A percentile compares a stretch with the other conserved stretches of the same genome.
phyloP scores from a whole-genome alignment of 371 early-diverging fungal species.

The Rhizomucor pusillus region DNA sequence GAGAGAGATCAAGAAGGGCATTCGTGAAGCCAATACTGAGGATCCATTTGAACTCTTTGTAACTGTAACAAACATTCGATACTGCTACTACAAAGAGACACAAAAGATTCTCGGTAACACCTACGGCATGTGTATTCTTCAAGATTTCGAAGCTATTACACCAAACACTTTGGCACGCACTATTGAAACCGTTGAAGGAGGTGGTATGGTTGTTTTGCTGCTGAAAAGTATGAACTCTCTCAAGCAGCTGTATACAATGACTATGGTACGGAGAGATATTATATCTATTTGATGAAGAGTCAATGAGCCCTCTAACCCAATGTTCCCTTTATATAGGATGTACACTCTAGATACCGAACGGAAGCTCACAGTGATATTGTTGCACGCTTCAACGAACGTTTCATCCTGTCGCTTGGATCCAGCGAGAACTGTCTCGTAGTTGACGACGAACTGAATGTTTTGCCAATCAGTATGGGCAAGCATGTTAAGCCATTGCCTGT shows the following conservation, averaged over 20 bases:
- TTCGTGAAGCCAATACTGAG: constrained; percentile 86
- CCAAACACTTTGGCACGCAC: constrained; percentile 98
- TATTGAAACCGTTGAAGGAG: constrained; percentile 99
- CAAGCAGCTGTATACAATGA: constrained; percentile 96
- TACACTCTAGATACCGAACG: constrained; percentile 91
- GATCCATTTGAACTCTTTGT: constrained; percentile 97
- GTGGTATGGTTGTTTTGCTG: constrained; percentile 95
- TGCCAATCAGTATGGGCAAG: constrained; percentile 90
- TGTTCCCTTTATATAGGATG: constrained; percentile 58
- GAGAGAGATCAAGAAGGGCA: constrained; percentile 86
- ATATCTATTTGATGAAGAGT: background rate
- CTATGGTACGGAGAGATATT: constrained; percentile 69
- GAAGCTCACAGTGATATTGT: constrained; percentile 92
- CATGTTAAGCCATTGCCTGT: constrained; percentile 83
- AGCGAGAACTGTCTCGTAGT: constrained; percentile 94
- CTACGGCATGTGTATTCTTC: constrained; percentile 97
- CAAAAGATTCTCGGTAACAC: constrained; percentile 99
- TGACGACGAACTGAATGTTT: constrained; percentile 95
- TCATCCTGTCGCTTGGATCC: constrained; percentile 90
- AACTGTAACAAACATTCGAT: constrained; percentile 92
- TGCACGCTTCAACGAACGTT: constrained; percentile 97
- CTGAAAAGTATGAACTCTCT: constrained; percentile 92
- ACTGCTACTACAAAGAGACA: constrained; percentile 98
- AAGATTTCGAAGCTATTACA: constrained; percentile 99
- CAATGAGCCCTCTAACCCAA: background rate